These are phyloP conservation scores for Termitomyces titanicus DNA, from an alignment of 768 basidiomycete genomes.

Conservation along the genomic window DNA sequence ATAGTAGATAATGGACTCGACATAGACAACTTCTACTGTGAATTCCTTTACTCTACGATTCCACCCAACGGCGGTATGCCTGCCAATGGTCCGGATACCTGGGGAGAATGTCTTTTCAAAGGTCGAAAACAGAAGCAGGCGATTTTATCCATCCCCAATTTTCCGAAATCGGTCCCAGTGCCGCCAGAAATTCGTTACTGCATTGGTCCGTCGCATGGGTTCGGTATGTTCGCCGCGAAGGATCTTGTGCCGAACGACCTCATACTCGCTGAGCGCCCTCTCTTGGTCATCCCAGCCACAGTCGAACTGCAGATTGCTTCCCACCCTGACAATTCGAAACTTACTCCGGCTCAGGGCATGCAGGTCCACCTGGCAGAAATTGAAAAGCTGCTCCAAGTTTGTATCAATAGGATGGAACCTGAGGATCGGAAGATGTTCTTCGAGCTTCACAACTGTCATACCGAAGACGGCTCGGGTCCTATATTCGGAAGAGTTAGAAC, in stretches of 20 bases:
- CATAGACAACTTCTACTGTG: neutral
- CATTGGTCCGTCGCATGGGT: constrained; percentile 14
- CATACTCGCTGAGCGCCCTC: constrained; percentile 34
- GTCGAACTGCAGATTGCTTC: neutral
- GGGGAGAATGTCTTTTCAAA: neutral
- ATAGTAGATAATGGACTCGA: neutral
- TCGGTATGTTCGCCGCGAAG: constrained; percentile 28
- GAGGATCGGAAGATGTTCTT: constrained; percentile 20
- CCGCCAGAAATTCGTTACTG: neutral
- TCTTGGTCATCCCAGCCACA: neutral
- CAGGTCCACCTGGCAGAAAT: constrained; percentile 7
- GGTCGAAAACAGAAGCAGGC: neutral
- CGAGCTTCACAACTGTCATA: constrained; percentile 26
- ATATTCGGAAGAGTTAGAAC: constrained; percentile 25
- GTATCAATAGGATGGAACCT: constrained; percentile 19
- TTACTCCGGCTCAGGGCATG: neutral
- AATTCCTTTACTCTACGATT: neutral
- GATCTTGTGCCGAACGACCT: constrained; percentile 26
- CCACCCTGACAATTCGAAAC: neutral
- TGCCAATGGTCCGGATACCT: neutral
- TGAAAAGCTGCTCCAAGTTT: constrained; percentile 12
- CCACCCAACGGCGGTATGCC: neutral
- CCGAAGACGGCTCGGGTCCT: constrained; percentile 29
- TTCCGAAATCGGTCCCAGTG: neutral
- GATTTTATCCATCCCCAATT: neutral